Base-by-base conservation (phyloP, 495 filamentous ascomycete genomes). In the Trichodelitschia bisporula region DNA sequence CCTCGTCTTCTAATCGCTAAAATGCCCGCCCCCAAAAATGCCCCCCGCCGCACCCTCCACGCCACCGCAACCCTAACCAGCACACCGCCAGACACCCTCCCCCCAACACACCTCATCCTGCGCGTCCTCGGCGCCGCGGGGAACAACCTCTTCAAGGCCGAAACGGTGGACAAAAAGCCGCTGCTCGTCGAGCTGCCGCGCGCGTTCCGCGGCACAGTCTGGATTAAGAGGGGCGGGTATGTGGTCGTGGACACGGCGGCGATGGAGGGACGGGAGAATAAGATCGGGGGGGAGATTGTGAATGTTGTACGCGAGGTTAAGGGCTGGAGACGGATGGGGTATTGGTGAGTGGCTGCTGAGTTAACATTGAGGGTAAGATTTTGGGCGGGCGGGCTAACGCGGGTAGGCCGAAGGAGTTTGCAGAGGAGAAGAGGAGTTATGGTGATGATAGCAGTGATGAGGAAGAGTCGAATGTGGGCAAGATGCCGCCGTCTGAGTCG, bases 261-360 rank as follows among this genome's bases (percentile, higher is more conserved):
- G 6, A 59, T 72, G 9, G 27, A 29, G 20, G 66, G 66, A 17
- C 58, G 72, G 29, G 64, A 69, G 17, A 84, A 79, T 41, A 83
- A 77, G 53, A 60, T 92, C 5, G 58, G 63, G 28, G 86, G 83
- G 11, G 77, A 91, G 50, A 90, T 97, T 44, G 60, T 89, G 41
- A 92, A 92, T 46, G 67, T 97, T 8, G 80, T 97, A 23, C 56
- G 75, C 28, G 76, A 91, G 44, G 86, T 93, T 55, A 86, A 76
- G 54, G 57, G 57, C 19, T 97, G 86, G 86, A 67, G 83, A 36
- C 89, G 84, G 53, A 66, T 72, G 53, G 43, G 55, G n/a, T 97
- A 80, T 44, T 95, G 86, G 86, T 89, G 42, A 41, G 63, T 53
- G 39, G 9, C 32, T 10, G 19, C 4, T 15, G 31, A 34, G 26